Percentiles rank a stretch among this genome's conserved stretches.
These are phyloP conservation scores for Amniculicola lignicola DNA, from an alignment of 495 filamentous ascomycete species.

Conservation along the genomic window DNA sequence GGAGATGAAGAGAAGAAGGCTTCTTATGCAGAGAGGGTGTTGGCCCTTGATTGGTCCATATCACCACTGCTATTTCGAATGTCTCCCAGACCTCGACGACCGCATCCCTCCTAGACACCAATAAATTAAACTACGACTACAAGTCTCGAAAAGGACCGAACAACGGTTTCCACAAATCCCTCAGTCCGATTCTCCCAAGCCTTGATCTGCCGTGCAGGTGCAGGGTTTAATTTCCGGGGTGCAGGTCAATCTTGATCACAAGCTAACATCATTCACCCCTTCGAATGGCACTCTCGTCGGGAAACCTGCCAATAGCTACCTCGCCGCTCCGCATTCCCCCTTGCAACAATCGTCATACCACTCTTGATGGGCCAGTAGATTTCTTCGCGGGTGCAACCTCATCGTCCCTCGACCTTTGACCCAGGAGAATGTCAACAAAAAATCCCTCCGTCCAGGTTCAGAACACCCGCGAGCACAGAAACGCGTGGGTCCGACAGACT, in stretches of 20 bases:
- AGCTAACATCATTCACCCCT: constrained; percentile 7
- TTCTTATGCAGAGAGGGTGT: too few species aligned
- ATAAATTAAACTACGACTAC: too few species aligned
- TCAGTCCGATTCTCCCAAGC: neutral
- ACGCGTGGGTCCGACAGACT: neutral
- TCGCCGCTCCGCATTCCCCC: neutral
- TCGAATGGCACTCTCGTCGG: constrained; percentile 1
- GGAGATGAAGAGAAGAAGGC: too few species aligned
- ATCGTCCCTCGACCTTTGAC: constrained; percentile 1
- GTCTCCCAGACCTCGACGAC: too few species aligned
- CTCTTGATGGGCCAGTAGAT: neutral
- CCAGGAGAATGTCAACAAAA: neutral
- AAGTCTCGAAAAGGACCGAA: too few species aligned
- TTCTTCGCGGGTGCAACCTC: neutral
- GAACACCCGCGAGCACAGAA: neutral
- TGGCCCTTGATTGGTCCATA: too few species aligned
- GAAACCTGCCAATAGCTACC: constrained; percentile 4
- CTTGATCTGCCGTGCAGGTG: constrained; percentile 7
- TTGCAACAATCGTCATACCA: neutral
- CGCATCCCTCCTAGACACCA: too few species aligned
- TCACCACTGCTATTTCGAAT: too few species aligned
- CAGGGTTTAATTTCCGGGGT: neutral
- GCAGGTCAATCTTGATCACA: constrained; percentile 4
- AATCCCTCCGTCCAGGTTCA: constrained; percentile 7
- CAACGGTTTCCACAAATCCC: too few species aligned